Evolutionary conservation across 2,329 filamentous ascomycete species (phyloP).

Genomic region (Sclerotinia borealis): DNA sequence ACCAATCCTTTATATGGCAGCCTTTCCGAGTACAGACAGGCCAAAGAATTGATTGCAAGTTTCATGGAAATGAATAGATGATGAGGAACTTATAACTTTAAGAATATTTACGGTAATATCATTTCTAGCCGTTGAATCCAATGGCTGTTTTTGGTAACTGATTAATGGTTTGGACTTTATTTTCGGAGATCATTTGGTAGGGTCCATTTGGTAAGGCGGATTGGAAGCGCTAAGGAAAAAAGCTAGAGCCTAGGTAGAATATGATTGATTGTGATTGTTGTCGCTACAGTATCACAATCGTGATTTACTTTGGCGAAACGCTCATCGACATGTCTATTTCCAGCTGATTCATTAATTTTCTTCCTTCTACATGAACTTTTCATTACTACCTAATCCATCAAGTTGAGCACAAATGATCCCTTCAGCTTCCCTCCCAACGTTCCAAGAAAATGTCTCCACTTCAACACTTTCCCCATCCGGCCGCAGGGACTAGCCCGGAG

Average conservation of each 20-base stretch:
- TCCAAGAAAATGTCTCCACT: no score
- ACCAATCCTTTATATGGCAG: not conserved
- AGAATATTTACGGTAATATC: not conserved
- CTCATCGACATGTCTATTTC: not conserved
- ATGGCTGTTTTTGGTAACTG: not conserved
- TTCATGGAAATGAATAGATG: not conserved
- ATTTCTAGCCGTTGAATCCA: not conserved
- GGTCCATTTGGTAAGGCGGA: not conserved
- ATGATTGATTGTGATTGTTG: no score
- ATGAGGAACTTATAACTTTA: not conserved
- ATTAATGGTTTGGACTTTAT: not conserved
- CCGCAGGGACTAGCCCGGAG: not conserved
- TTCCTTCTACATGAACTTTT: not conserved
- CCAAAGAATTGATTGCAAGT: not conserved
- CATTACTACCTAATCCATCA: not conserved
- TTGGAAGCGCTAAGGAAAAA: not conserved
- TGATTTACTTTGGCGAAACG: not conserved
- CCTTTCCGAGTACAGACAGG: not conserved
- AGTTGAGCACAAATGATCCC: not conserved
- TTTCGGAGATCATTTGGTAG: not conserved
- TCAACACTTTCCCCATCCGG: not conserved
- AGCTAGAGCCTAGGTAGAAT: no score
- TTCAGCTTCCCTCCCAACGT: no score
- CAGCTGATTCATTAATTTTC: not conserved
- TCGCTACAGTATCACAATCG: not conserved